Evolutionary conservation across 805 yeast genomes (phyloP).

Genomic region (Metschnikowia proteae): DNA sequence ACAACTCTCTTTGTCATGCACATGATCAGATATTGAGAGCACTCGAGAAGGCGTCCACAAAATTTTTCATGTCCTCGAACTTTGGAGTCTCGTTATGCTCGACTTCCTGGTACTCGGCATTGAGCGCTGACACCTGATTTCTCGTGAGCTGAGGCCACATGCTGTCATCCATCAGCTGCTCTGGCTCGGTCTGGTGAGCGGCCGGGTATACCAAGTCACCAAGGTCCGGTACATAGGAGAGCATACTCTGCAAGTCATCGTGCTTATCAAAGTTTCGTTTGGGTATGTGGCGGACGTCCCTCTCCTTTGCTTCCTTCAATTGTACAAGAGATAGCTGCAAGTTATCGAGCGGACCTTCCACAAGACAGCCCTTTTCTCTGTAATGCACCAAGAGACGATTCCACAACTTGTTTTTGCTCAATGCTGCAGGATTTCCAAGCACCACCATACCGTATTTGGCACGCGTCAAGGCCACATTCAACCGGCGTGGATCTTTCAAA

Average conservation of each 20-base stretch:
- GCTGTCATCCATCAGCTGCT: conserved; percentile 10
- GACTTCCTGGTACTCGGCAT: conserved; percentile 1
- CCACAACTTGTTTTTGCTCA: conserved; percentile 74
- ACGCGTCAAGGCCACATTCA: conserved; percentile 44
- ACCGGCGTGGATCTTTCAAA: conserved; percentile 41
- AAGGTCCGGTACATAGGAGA: conserved; percentile 13
- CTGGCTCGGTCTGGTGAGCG: neutral
- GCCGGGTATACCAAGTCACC: conserved; percentile 3
- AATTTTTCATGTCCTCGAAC: conserved; percentile 8
- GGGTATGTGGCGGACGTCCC: neutral
- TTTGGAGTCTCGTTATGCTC: conserved; percentile 1
- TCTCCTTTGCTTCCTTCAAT: conserved; percentile 19
- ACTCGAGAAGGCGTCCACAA: conserved; percentile 18
- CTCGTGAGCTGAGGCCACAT: conserved; percentile 17
- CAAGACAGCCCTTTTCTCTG: conserved; percentile 81
- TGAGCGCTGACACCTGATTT: conserved; percentile 14
- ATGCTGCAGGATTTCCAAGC: conserved; percentile 79
- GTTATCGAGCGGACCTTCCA: conserved; percentile 83
- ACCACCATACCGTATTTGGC: conserved; percentile 45
- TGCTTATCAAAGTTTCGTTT: conserved; percentile 1
- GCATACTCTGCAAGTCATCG: conserved; percentile 17
- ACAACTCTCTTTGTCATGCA: neutral
- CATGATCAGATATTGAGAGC: conserved; percentile 14
- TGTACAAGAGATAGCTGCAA: conserved; percentile 69
- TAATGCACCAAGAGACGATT: conserved; percentile 70